Base-by-base conservation (phyloP, 208 protist species). In the Crithidia sp. region DNA sequence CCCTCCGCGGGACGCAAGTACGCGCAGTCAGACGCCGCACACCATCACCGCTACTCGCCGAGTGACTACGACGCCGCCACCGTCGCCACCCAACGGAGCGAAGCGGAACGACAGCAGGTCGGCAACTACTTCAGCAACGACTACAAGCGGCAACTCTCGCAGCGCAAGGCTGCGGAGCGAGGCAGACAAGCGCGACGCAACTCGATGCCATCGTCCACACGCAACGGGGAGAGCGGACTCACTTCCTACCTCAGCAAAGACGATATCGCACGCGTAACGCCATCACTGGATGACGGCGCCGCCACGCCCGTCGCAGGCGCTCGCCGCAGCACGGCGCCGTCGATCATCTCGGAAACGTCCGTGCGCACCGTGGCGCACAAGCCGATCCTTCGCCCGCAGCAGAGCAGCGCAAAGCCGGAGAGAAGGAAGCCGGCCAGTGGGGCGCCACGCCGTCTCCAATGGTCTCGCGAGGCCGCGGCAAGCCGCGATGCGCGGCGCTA, bases 111-210 rank as follows among this genome's bases (percentile, higher is more conserved):
- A 39, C 50, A 68, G 50, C 63, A 59, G 50, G 41, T 5, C 2
- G 37, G 63, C 52, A 68, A 68, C 50, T 57, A 68, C 63, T 68
- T 59, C 63, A 68, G 63, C 50, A 59, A 68, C 63, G 63, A 68
- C 63, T 59, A 68, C 63, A 68, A 59, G 40, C 49, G 49, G 0
- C 63, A 49, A 40, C 63, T 68, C 39, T n/a, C 50, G 47, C 50
- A 50, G 40, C 47, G 63, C 36, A 68, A 68, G 52, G 50, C 63
- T 4, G 50, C 50, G 19, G 4, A 40, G 63, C 63, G 63, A 50
- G 5, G 45, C 14, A n/a, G 45, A 8, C 7, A 53, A 50, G 50
- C 19, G 63, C 63, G 43, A n/a, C 52, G 19, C 8, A 36, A 39
- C 45, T 41, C 43, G 19, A n/a, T 57, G 52, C 9, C 12, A 3